Percentiles rank a stretch among this genome's conserved stretches.
phyloP scores from a whole-genome alignment of 257 asterid genomes.

The Catharanthus roseus region DNA sequence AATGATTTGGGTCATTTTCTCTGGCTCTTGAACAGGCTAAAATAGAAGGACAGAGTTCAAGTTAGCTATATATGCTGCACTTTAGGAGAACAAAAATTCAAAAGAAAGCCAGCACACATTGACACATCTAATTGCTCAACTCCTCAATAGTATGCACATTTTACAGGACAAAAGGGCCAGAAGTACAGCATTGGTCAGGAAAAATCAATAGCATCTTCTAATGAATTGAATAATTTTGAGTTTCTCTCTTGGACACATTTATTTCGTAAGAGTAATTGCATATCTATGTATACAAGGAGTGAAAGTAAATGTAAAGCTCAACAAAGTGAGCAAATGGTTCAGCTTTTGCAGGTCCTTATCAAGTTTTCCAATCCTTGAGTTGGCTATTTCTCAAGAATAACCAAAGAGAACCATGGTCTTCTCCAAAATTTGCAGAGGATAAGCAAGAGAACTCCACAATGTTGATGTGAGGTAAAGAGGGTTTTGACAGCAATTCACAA shows the following conservation, averaged over 20 bases:
- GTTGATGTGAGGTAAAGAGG: background rate
- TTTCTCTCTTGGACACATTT: background rate
- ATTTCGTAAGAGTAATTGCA: background rate
- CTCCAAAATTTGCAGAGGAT: background rate
- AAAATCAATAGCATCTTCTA: no score
- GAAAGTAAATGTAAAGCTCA: background rate
- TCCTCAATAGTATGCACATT: background rate
- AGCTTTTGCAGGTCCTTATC: background rate
- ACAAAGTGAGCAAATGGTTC: background rate
- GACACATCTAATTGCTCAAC: background rate
- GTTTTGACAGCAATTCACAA: background rate
- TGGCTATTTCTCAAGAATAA: background rate
- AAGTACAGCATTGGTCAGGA: background rate
- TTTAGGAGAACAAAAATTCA: background rate
- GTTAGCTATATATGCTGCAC: background rate
- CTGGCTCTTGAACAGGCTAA: conserved; percentile 97
- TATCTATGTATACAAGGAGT: background rate
- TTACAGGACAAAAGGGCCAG: background rate
- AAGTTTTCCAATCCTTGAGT: background rate
- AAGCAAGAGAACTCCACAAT: background rate
- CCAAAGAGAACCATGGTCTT: background rate
- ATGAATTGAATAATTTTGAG: background rate
- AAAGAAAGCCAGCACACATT: background rate
- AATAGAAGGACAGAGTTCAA: conserved; percentile 17
- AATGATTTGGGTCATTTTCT: conserved; percentile 84